Conservation (phyloP, 2,329 filamentous ascomycete species). For the Fusarium irregulare region DNA sequence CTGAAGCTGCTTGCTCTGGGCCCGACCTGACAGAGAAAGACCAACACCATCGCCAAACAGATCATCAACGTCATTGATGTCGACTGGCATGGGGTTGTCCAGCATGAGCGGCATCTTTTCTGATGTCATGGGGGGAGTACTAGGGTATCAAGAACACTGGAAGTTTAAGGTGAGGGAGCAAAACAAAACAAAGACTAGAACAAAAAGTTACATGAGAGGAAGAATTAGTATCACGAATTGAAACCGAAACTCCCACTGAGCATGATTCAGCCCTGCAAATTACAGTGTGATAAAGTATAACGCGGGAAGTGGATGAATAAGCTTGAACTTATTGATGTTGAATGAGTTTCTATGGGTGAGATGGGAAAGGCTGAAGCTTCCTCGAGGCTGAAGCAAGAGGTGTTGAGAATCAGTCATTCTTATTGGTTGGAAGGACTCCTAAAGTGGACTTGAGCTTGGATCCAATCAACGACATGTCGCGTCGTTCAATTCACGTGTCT, state of each 20-base stretch:
- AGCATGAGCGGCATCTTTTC: conserved; percentile 59
- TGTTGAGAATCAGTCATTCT: conserved; percentile 1
- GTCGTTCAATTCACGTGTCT: conserved; percentile 7
- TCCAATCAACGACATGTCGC: conserved; percentile 26
- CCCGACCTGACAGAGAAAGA: conserved; percentile 62
- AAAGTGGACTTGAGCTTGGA: conserved; percentile 27
- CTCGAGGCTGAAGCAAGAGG: conserved; percentile 36
- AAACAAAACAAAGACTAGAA: conserved; percentile 1
- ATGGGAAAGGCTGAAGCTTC: conserved; percentile 38
- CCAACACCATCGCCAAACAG: conserved; percentile 79
- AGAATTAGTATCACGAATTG: background rate
- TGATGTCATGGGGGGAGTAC: conserved; percentile 48
- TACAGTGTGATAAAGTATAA: conserved; percentile 24
- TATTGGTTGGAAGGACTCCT: conserved; percentile 26
- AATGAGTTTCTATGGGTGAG: conserved; percentile 22
- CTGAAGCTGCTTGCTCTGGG: conserved; percentile 69
- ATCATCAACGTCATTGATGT: conserved; percentile 74
- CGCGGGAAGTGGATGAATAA: conserved; percentile 8
- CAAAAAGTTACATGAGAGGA: conserved; percentile 24
- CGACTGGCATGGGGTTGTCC: conserved; percentile 59
- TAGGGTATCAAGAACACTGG: conserved; percentile 35
- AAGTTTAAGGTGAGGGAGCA: conserved; percentile 9
- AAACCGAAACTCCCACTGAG: background rate
- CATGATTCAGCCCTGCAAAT: conserved; percentile 25
- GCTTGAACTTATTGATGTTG: conserved; percentile 4